Base-by-base conservation (phyloP, 2,329 filamentous ascomycete species). In the Coniochaeta hoffmannii region DNA sequence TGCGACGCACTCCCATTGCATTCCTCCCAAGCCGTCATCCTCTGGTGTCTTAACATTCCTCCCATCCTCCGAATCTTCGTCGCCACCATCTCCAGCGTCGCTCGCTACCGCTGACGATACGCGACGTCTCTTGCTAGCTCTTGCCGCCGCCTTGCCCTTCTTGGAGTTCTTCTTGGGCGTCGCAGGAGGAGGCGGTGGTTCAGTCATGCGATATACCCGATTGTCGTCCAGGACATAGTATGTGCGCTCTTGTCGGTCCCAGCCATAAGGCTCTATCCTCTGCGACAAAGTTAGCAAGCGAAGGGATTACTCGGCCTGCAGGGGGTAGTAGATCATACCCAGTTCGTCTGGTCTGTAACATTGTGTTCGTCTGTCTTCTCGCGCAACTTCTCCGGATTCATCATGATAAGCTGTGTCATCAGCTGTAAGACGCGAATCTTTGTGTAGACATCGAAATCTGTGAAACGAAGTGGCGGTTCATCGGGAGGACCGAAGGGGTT, bases 141-240 rank as follows among this genome's bases (percentile, higher is more conserved):
- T 81, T 60, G 76, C 78, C 60, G 76, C 79, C 56, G 79, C 83
- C 70, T 82, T 85, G 5, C 79, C 78, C 62, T 84, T 87, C 62
- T 85, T 86, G 26, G 80, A 82, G 64, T 85, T 89, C 62, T 79
- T 82, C 69, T 78, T 76, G 1, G 82, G 76, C 66, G 87, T 87
- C 26, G 79, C 70, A 2, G 78, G 68, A n/a, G 83, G 80, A 32
- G 28, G 17, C 32, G 84, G 82, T 26, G 87, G 80, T 57, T 96
- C 89, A n/a, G 89, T 90, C 58, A 88, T 79, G 55, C 92, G 88
- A 69, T 99, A 99, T 41, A 99, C 77, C 59, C 94, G 83, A 64
- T 97, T 95, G 68, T 99, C 94, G 64, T 97, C 93, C 3, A 99
- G 80, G 3, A 97, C 86, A 65, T 88, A 96, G 67, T 97, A 96